Evolutionary conservation across 768 basidiomycete genomes (phyloP), one percentile per base, ranked within the genome.

Genomic region (Auricularia cornea): DNA sequence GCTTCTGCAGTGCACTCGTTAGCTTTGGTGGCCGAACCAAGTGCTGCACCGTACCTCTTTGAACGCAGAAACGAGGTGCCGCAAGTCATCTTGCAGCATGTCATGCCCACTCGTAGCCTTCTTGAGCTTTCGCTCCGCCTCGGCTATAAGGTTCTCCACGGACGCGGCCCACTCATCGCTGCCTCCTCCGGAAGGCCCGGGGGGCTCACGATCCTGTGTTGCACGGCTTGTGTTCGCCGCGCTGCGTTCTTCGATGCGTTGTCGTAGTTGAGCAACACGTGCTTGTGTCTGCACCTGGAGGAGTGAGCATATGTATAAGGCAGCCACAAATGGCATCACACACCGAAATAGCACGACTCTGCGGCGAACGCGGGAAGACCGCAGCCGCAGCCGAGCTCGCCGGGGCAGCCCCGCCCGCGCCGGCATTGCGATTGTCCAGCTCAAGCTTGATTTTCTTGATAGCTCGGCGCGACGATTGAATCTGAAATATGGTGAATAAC

Each of bases 251-350:
- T 78, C 75, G 63, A 94, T 91, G 62, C 91, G 77, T 66, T 83
- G 83, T 44, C 86, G 82, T 90, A 94, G 90, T 72, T 94, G 92
- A 68, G 90, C 85, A 79, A 92, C 80, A 28, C 92, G 84, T 38
- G 86, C 86, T 67, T 85, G 86, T 38, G 90, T 90, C 62, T 86
- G 44, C 44, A 23, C 44, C 44, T 48, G 2, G 20, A 48, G 11
- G 11, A 23, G 44, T 14, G 23, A 48, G 12, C 20, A 18, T 5
- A 48, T 20, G 44, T 48, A 20, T 20, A 23, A 48, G 44, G 38
- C 8, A 40, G 8, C 38, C 8, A 40, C 38, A 40, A 40, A 10
- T 26, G 31, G 26, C n/a, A 8, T 16, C 8, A 71, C 74, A 60
- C 52, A 73, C 73, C 38, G 70, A 68, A 40, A 76, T 72, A 38